Evolutionary conservation across 371 early-diverging fungal species (phyloP), one percentile per base, ranked within the genome.

Genomic region (Mortierella sp.): DNA sequence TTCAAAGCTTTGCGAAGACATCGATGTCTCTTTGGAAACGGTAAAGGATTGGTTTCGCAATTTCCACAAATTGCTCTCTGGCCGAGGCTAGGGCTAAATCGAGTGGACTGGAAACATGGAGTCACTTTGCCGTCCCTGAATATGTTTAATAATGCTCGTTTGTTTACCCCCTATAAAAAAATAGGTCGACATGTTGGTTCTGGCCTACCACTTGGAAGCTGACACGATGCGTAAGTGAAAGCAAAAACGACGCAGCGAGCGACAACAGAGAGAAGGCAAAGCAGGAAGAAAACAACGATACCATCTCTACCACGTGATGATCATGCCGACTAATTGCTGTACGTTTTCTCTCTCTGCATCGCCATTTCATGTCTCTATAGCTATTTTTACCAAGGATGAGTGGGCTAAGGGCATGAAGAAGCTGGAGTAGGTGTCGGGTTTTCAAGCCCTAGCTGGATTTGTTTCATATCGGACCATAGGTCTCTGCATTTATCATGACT

Each of bases 351-450:
- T 59, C 26, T 37, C 19, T 64, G 26, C 67, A 67, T 10, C 67
- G 40, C 67, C 67, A 10, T 34, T 34, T 61, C 64, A 31, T 61
- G 64, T 31, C 46, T 6, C 28, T 55, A 53, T 73, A 91, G 95
- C 94, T 10, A 91, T 90, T 77, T 94, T 95, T 69, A 89, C 91
- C 57, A 87, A 90, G 67, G 89, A 90, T 1, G 95, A 94, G 82
- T 95, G 95, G 95, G 89, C 90, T 88, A 79, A 77, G 24, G 93
- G 95, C 44, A 93, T 95, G 93, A 82, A 86, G 73, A 78, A 75
- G 55, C 74, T 94, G 40, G 86, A 87, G 95, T 95, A 91, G 53
- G 90, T 53, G 28, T 19, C 9, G 10, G 53, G 21, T 34, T 67
- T 64, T 24, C 40, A 50, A 2, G 57, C 53, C 3, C 19, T 50